Percentiles rank a stretch among this genome's conserved stretches.
phyloP scores from a whole-genome alignment of 352 stramenopile genomes.

The Phytophthora agathidicida region DNA sequence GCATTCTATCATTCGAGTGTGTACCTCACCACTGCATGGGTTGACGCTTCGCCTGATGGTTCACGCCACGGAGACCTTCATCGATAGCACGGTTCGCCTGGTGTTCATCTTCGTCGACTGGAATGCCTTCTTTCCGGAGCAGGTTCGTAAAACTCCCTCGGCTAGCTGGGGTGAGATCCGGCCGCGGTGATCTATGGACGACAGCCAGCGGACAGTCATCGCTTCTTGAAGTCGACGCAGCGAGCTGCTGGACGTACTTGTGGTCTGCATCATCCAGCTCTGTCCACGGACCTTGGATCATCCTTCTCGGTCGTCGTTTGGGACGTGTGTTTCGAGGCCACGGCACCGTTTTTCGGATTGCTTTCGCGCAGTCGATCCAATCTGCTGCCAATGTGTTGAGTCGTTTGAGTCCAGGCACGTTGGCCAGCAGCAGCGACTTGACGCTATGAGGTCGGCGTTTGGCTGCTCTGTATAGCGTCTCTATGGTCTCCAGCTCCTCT shows the following conservation, averaged over 20 bases:
- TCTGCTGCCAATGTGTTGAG: conserved; percentile 33
- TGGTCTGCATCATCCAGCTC: conserved; percentile 53
- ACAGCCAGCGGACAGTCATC: conserved; percentile 3
- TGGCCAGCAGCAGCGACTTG: conserved; percentile 41
- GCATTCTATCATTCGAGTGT: no score
- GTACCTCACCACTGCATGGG: conserved; percentile 12
- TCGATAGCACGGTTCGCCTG: conserved; percentile 36
- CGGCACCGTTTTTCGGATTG: conserved; percentile 12
- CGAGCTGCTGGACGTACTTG: conserved; percentile 50
- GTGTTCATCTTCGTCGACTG: conserved; percentile 52
- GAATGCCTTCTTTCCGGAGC: conserved; percentile 51
- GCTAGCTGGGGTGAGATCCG: conserved; percentile 43
- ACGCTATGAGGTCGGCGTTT: conserved; percentile 44
- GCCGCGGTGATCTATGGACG: conserved; percentile 16
- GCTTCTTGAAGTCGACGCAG: background rate
- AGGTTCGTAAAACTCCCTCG: conserved; percentile 52
- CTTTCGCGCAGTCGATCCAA: conserved; percentile 40
- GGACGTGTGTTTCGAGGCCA: conserved; percentile 19
- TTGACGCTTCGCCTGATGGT: conserved; percentile 9
- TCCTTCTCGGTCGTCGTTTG: conserved; percentile 30
- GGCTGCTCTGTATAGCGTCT: conserved; percentile 49
- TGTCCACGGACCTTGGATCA: conserved; percentile 40
- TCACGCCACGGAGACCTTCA: conserved; percentile 49
- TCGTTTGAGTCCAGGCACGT: conserved; percentile 46
- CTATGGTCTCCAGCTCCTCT: conserved; percentile 53